Evolutionary conservation across 1,284 basidiomycete genomes (phyloP).

Genomic region (Testicularia cyperi): DNA sequence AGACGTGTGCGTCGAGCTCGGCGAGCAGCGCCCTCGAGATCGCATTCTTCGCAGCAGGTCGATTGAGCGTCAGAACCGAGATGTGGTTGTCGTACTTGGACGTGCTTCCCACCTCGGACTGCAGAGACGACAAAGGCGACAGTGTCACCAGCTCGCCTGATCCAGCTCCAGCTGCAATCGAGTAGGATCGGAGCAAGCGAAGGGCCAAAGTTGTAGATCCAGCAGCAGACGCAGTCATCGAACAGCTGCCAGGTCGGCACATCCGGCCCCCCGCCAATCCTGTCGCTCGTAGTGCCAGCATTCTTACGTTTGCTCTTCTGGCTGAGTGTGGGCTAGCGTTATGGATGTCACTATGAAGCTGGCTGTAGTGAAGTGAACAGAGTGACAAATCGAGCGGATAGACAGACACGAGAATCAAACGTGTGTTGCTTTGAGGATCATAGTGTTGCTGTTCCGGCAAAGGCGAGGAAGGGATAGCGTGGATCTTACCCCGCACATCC

Average conservation of each 20-base stretch:
- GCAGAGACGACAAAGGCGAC: constrained; percentile 9
- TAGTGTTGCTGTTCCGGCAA: constrained; percentile 2
- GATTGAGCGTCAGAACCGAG: constrained; percentile 67
- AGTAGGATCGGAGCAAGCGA: constrained; percentile 15
- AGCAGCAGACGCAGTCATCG: too few species aligned
- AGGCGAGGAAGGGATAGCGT: not conserved
- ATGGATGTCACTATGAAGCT: not conserved
- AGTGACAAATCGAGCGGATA: too few species aligned
- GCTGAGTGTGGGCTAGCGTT: not conserved
- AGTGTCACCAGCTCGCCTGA: constrained; percentile 18
- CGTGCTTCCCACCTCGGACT: constrained; percentile 8
- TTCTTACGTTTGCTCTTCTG: too few species aligned
- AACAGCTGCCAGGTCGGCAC: too few species aligned
- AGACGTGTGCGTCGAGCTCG: constrained; percentile 70
- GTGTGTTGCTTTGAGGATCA: too few species aligned
- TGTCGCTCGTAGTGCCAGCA: constrained; percentile 11
- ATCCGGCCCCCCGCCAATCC: too few species aligned
- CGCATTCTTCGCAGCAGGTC: constrained; percentile 83
- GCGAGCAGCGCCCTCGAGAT: constrained; percentile 75
- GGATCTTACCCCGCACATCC: too few species aligned
- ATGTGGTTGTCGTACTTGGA: constrained; percentile 49
- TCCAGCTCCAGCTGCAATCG: constrained; percentile 14
- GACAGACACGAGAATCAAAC: too few species aligned
- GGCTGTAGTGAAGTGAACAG: too few species aligned
- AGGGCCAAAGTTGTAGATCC: too few species aligned